Evolutionary conservation across 345 rosid species (phyloP), one percentile per base, ranked within the genome.

Genomic region (Citrus medica): DNA sequence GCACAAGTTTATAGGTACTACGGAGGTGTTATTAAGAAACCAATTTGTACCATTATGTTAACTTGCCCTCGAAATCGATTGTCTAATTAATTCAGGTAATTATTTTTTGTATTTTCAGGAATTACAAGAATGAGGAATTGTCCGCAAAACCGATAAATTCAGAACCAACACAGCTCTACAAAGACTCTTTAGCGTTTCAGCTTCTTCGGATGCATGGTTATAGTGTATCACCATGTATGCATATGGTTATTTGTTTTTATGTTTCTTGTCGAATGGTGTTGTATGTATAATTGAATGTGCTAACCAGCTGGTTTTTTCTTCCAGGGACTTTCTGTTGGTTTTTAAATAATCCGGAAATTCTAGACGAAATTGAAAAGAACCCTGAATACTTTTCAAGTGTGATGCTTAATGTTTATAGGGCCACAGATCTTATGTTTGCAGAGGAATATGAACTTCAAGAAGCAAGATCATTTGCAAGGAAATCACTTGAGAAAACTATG

Each of bases 311-410:
- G 13, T 12, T 46, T 46, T 46, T 3, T 0, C 51, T 46, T 67
- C 5, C 90, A 89, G 94, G 89, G 73, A 81, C 67, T 1, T 87
- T 90, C 60, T 87, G 92, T 33, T 88, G 92, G 94, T 90, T 92
- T 81, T 76, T 90, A 78, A 73, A 68, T 33, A 76, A 86, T 7
- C 76, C 67, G 33, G 85, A 82, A 79, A 79, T 78, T 62, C 81
- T 62, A 67, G n/a, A 86, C 61, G 77, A 73, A 25, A 67, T 89
- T 0, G 86, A 83, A 67, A 76, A 80, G 8, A 76, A 89, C 24
- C 32, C 35, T 5, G 87, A 87, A 14, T 75, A 71, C 28, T 84
- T 88, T 58, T 68, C 83, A 33, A 80, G 62, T 7, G 82, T 72
- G 58, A 75, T 90, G 84, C 83, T 90, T 35, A 85, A 86, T 69